Evolutionary conservation across 306 rosid species (phyloP), one percentile per base, ranked within the genome.

Genomic region (Senna siamea): DNA sequence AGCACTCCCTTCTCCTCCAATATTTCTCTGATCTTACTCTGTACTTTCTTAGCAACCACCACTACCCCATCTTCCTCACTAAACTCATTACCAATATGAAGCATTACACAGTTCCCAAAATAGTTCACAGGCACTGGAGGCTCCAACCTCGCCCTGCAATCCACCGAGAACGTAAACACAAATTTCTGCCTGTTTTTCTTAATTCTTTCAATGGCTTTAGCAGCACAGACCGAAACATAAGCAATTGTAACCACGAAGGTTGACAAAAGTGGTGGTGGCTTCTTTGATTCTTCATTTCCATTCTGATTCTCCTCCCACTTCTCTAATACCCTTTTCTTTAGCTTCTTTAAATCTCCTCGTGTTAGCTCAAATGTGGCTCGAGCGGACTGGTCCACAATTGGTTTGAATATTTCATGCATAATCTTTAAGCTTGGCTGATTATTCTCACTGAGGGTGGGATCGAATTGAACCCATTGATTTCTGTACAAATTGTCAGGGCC

Each of bases 311-410:
- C n/a, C 17, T 69, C 60, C 74, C 74, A 51, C 5, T 26, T 34
- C 13, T 37, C 8, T 19, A 65, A 18, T 1, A 62, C 15, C 8
- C 34, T 46, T 53, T 75, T 23, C 59, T 8, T 75, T 4, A 76
- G 37, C 37, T 55, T 76, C 41, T 54, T 35, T 9, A 66, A 4
- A 50, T 74, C 75, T 14, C 56, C 14, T 0, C 61, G 74, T 2
- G 7, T 70, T 23, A 81, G 50, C 48, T 73, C 12, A 19, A 84
- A 80, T 1, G 74, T 81, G 7, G 80, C 81, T 75, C 83, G 68
- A 2, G 54, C 76, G 6, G 50, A 5, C 11, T 40, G 56, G 0
- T 70, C 47, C 2, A 37, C 46, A 8, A 6, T 43, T 0, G 57
- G 32, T 1, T 0, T 0, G 12, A 30, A 58, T 14, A 11, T 17